phyloP scores from a whole-genome alignment of 495 filamentous ascomycete species.

The Chaetomium fimeti region DNA sequence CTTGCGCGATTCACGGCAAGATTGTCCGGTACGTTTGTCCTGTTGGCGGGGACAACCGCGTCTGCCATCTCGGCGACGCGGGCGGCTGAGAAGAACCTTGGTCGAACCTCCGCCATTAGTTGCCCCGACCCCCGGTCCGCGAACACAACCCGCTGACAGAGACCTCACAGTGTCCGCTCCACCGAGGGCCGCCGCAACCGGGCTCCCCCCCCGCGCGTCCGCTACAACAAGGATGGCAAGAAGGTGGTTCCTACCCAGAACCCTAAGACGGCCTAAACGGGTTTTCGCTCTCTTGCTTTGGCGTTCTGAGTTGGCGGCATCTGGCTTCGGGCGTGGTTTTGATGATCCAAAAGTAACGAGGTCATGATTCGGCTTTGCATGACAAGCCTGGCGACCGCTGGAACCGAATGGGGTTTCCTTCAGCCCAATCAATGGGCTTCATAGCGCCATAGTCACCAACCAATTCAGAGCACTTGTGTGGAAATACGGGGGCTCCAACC shows the following conservation, averaged over 20 bases:
- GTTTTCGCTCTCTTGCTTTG: conserved; percentile 24
- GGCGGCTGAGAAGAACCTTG: conserved; percentile 61
- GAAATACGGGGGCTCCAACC: neutral
- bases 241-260: conserved; percentile 90
- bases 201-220: conserved; percentile 91
- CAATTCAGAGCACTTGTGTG: conserved; percentile 37
- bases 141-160: conserved; percentile 39
- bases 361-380: conserved; percentile 34
- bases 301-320: conserved; percentile 36
- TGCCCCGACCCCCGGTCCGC: conserved; percentile 24
- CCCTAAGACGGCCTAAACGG: conserved; percentile 43
- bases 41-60: conserved; percentile 38
- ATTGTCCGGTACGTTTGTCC: conserved; percentile 90
- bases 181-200: conserved; percentile 97
- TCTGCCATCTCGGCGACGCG: conserved; percentile 40
- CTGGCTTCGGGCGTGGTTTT: conserved; percentile 25
- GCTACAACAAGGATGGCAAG: conserved; percentile 99
- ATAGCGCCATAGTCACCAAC: conserved; percentile 38
- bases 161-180: conserved; percentile 79
- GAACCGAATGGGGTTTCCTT: conserved; percentile 31
- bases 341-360: conserved; percentile 32
- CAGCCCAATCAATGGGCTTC: conserved; percentile 21
- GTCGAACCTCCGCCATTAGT: conserved; percentile 50
- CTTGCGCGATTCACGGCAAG: conserved; percentile 99
- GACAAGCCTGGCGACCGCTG: conserved; percentile 29